A percentile compares a stretch with the other conserved stretches of the same genome.
These are phyloP conservation scores for Pseudogymnoascus sp. DNA, from an alignment of 2,329 filamentous ascomycete species.

Conservation along the genomic window DNA sequence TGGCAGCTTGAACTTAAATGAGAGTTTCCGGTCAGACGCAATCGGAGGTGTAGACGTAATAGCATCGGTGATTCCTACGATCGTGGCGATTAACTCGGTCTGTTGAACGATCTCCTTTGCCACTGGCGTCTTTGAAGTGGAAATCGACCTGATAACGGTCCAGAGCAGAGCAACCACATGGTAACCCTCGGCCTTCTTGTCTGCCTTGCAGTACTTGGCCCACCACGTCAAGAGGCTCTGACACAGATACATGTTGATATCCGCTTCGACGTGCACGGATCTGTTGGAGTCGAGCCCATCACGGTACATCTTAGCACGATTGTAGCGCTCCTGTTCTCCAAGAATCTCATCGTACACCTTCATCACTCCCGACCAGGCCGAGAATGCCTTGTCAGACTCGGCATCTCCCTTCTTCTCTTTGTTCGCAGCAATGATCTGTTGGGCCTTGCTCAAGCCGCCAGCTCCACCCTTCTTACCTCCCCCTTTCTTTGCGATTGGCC, in stretches of 20 bases:
- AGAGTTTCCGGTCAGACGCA: conserved; percentile 31
- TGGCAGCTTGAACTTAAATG: conserved; percentile 37
- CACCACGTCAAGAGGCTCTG: conserved; percentile 41
- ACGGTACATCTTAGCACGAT: conserved; percentile 23
- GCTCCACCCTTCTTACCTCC: conserved; percentile 33
- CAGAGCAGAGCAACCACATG: conserved; percentile 40
- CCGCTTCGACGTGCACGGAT: conserved; percentile 24
- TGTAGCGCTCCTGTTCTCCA: conserved; percentile 25
- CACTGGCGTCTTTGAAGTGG: conserved; percentile 30
- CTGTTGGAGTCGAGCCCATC: conserved; percentile 25
- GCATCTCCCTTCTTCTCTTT: conserved; percentile 23
- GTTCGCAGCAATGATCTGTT: conserved; percentile 28
- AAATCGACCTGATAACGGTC: conserved; percentile 34
- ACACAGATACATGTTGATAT: conserved; percentile 38
- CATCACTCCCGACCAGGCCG: conserved; percentile 25
- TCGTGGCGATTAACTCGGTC: conserved; percentile 26
- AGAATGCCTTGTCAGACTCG: conserved; percentile 26
- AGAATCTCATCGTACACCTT: conserved; percentile 22
- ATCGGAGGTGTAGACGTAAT: conserved; percentile 16
- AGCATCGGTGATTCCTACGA: conserved; percentile 29
- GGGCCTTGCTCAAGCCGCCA: conserved; percentile 28
- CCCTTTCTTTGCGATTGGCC: conserved; percentile 22
- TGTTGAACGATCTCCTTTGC: conserved; percentile 34
- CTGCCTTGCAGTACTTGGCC: conserved; percentile 32
- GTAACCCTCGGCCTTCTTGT: conserved; percentile 27